Evolutionary conservation across 768 basidiomycete species (phyloP).

Genomic region (Cystobasidium onofrii): DNA sequence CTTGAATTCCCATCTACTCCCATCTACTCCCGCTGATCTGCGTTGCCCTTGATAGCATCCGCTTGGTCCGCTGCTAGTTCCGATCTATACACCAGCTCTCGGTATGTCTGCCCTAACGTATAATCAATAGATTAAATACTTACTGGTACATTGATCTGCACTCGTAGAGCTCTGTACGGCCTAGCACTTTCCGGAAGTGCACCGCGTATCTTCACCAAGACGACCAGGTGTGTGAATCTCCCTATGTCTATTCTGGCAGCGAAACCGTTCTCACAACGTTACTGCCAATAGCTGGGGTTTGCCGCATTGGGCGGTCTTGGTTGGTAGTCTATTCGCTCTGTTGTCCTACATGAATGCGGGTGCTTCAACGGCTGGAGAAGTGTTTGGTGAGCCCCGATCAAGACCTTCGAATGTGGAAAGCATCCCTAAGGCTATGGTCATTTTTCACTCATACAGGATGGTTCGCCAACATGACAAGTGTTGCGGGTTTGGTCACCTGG

Average conservation of each 20-base stretch:
- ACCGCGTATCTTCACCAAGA: slow-evolving; percentile 46
- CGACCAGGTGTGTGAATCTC: slow-evolving; percentile 42
- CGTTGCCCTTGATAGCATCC: background rate
- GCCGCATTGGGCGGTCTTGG: slow-evolving; percentile 44
- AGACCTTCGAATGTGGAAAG: slow-evolving; percentile 32
- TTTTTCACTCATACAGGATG: background rate
- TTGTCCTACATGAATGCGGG: slow-evolving; percentile 45
- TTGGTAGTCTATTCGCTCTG: slow-evolving; percentile 44
- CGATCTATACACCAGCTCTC: slow-evolving; percentile 46
- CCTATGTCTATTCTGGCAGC: too few species aligned
- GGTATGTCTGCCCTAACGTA: slow-evolving; percentile 25
- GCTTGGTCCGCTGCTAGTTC: slow-evolving; percentile 46
- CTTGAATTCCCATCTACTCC: background rate
- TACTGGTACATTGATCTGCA: background rate
- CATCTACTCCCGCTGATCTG: background rate
- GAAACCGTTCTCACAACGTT: too few species aligned
- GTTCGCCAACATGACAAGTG: slow-evolving; percentile 52
- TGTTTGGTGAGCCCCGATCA: slow-evolving; percentile 45
- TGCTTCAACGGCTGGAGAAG: slow-evolving; percentile 20
- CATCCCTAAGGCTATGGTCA: slow-evolving; percentile 33
- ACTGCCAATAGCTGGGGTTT: slow-evolving; percentile 42
- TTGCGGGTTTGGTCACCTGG: slow-evolving; percentile 33
- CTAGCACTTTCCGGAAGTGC: slow-evolving; percentile 46
- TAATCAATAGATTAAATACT: background rate
- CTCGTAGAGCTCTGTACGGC: slow-evolving; percentile 44